Base-by-base conservation (phyloP, 2,329 filamentous ascomycete species). In the Ophiostoma perfectum region DNA sequence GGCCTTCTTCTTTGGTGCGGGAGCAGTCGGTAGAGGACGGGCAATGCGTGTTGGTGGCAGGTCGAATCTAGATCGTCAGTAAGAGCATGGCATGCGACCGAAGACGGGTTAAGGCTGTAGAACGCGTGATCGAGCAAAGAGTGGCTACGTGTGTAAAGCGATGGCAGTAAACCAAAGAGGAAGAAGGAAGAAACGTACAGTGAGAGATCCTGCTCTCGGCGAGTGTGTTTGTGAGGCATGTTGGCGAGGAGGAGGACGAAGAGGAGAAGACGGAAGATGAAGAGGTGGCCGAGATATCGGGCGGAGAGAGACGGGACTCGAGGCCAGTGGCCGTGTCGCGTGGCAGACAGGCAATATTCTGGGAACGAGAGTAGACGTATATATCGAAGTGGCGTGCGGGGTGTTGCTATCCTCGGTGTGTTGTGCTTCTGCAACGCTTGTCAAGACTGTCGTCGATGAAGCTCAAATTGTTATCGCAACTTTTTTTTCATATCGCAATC, bases 151-250 rank as follows among this genome's bases (percentile, higher is more conserved):
- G 27, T 1, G 49, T 14, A 55, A 18, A n/a, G 47, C 5, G 7
- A 8, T 2, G 42, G 42, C 42, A 2, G 42, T 18, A 12, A 45
- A 66, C 27, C 27, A 1, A 14, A 11, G 16, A 55, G 8, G 18
- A 55, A n/a, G 49, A 12, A 2, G 7, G 42, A 45, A 2, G 42
- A 45, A 11, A 16, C 36, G 74, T 72, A 71, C 88, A 87, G 81
- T 80, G 81, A 81, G 65, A 81, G 80, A 70, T 88, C 84, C 66
- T 81, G 81, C 12, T 81, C 82, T 67, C 86, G 85, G 72, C 90
- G 84, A 71, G 90, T 94, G 77, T 96, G 92, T 80, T 96, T 96
- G 81, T 94, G 91, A 77, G 92, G 92, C 92, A 96, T 96, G 42
- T 16, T 52, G 38, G 9, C 5, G 36, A 27, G 18, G n/a, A 6